These are phyloP conservation scores for Aureobasidium vineae DNA, from an alignment of 2,329 filamentous ascomycete species.

Conservation along the genomic window DNA sequence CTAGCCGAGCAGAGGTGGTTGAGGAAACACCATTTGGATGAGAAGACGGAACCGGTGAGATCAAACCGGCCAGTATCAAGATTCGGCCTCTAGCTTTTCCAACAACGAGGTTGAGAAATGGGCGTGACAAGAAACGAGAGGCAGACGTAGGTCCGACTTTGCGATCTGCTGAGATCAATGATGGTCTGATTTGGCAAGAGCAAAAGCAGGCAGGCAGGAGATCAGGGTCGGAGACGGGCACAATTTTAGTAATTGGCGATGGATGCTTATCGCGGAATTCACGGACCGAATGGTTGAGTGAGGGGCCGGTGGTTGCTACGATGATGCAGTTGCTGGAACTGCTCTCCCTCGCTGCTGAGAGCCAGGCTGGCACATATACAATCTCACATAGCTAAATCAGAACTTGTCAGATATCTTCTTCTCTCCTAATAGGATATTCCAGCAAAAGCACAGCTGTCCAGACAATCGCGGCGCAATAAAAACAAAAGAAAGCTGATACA, in stretches of 20 bases:
- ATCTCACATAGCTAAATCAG: too few species aligned
- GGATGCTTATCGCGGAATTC: constrained; percentile 10
- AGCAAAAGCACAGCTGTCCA: background rate
- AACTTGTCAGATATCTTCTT: too few species aligned
- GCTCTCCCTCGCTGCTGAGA: background rate
- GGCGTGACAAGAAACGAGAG: background rate
- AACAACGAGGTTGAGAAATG: background rate
- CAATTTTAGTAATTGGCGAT: constrained; percentile 19
- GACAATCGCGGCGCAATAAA: background rate
- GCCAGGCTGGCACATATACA: background rate
- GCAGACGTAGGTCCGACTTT: background rate
- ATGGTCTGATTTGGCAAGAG: constrained; percentile 10
- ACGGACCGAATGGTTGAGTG: constrained; percentile 22
- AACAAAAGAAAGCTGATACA: constrained; percentile 21
- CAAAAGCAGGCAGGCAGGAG: background rate
- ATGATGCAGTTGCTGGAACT: background rate
- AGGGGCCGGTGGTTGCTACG: constrained; percentile 14
- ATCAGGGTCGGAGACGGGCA: constrained; percentile 11
- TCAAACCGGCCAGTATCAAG: background rate
- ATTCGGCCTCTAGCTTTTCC: background rate
- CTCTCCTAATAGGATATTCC: background rate
- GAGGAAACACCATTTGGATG: background rate
- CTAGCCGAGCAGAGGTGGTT: constrained; percentile 15
- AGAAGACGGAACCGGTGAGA: background rate
- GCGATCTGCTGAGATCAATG: background rate